A percentile compares a stretch with the other conserved stretches of the same genome.
Conservation (phyloP, 116 monocot species). For the Iris pallida region DNA sequence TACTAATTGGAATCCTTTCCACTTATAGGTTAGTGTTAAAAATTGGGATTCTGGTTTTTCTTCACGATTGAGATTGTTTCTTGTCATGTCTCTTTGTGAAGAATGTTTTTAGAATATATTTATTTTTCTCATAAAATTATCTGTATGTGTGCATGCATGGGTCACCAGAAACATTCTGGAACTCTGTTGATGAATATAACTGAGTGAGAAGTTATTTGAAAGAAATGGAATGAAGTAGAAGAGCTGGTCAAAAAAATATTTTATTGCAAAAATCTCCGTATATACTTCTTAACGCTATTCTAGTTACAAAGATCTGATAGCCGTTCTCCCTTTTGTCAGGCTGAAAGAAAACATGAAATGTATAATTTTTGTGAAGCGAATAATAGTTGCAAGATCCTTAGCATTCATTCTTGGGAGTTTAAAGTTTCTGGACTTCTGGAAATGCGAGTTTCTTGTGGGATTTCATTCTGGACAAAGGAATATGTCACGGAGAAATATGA, state of each 20-base stretch:
- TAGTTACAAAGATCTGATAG: background rate
- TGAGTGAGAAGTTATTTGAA: conserved; percentile 1
- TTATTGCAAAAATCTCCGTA: no score
- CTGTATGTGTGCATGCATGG: background rate
- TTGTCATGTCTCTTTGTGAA: background rate
- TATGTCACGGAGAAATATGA: conserved; percentile 63
- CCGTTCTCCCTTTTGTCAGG: conserved; percentile 27
- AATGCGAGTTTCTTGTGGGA: conserved; percentile 87
- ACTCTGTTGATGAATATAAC: background rate
- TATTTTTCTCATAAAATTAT: background rate
- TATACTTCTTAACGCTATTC: background rate
- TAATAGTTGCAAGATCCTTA: conserved; percentile 61
- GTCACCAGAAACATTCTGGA: background rate
- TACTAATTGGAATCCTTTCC: conserved; percentile 64
- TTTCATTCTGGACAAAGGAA: conserved; percentile 57
- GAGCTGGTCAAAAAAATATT: no score
- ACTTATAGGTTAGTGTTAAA: conserved; percentile 47
- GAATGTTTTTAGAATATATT: background rate
- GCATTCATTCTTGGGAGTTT: conserved; percentile 55
- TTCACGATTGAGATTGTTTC: background rate
- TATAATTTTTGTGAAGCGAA: conserved; percentile 92
- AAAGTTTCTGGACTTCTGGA: conserved; percentile 62
- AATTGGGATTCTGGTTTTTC: background rate
- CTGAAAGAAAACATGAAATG: conserved; percentile 50
- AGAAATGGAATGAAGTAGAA: background rate